Evolutionary conservation across 805 yeast genomes (phyloP).

Genomic region (Teunomyces kruisii): DNA sequence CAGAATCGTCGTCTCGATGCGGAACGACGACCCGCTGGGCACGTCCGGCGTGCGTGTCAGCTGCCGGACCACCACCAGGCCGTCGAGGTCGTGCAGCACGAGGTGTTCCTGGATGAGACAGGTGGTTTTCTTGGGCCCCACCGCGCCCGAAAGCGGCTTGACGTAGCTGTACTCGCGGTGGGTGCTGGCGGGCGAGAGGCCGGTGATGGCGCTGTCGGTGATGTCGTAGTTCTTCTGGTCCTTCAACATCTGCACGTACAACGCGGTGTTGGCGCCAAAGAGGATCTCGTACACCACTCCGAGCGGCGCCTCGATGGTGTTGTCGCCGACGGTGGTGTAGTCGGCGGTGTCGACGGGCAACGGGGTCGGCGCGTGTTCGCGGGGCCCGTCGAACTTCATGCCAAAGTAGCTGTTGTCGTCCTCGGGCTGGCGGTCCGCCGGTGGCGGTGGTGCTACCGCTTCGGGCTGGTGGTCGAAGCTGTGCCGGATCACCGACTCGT

Average conservation of each 20-base stretch:
- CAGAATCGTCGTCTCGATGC: slow-evolving; percentile 55
- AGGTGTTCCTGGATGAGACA: slow-evolving; percentile 64
- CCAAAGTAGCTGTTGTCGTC: slow-evolving; percentile 14
- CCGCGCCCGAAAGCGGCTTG: slow-evolving; percentile 64
- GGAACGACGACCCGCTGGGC: slow-evolving; percentile 71
- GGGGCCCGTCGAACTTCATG: slow-evolving; percentile 62
- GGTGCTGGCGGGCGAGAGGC: slow-evolving; percentile 35
- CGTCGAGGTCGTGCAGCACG: slow-evolving; percentile 49
- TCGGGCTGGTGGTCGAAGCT: slow-evolving; percentile 30
- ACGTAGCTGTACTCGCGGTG: slow-evolving; percentile 55
- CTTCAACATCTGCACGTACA: slow-evolving; percentile 41
- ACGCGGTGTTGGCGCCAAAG: slow-evolving; percentile 57
- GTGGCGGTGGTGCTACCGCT: background rate
- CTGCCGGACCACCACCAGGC: slow-evolving; percentile 51
- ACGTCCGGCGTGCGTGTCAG: slow-evolving; percentile 74
- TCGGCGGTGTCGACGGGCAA: slow-evolving; percentile 40
- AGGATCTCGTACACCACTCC: slow-evolving; percentile 59
- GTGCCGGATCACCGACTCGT: slow-evolving; percentile 56
- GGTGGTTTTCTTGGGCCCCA: slow-evolving; percentile 75
- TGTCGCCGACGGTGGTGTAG: slow-evolving; percentile 60
- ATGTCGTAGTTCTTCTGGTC: slow-evolving; percentile 67
- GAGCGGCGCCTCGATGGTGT: slow-evolving; percentile 57
- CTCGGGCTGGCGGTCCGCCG: slow-evolving; percentile 7
- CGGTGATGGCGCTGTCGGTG: slow-evolving; percentile 36
- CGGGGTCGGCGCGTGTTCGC: slow-evolving; percentile 59